Evolutionary conservation across 192 early-diverging fungal genomes (phyloP).

Genomic region (Spinellus fusiger): DNA sequence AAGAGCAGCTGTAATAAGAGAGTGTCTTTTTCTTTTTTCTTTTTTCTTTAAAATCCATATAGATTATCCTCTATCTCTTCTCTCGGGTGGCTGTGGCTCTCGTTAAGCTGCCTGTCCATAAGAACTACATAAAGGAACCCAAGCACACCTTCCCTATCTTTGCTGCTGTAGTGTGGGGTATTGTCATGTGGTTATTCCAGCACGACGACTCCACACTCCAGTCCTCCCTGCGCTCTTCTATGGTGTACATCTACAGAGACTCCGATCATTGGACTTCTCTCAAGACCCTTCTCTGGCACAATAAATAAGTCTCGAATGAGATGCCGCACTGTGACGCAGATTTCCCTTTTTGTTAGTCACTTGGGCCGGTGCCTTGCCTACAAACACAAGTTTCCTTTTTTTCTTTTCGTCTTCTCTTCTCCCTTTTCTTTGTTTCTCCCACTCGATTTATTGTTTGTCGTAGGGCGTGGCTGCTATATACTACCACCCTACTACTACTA

Average conservation of each 20-base stretch:
- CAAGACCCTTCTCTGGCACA: constrained; percentile 76
- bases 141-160: constrained; percentile 82
- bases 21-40: neutral
- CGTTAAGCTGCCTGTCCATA: constrained; percentile 75
- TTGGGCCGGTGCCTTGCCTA: too few relatives aligned
- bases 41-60: constrained; percentile 5
- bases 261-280: constrained; percentile 74
- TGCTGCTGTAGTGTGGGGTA: constrained; percentile 90
- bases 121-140: constrained; percentile 64
- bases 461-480: too few relatives aligned
- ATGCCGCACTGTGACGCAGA: too few relatives aligned
- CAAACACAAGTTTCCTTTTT: neutral
- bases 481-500: too few relatives aligned
- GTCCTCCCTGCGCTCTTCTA: constrained; percentile 85
- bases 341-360: too few relatives aligned
- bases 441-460: too few relatives aligned
- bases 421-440: too few relatives aligned
- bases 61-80: constrained; percentile 94
- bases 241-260: constrained; percentile 93
- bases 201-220: constrained; percentile 84
- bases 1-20: neutral
- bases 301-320: constrained; percentile 46
- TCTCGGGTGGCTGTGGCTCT: constrained; percentile 85
- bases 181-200: constrained; percentile 93
- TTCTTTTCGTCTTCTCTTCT: constrained; percentile 3